A percentile compares a stretch with the other conserved stretches of the same genome.
Conservation (phyloP, 2,329 filamentous ascomycete genomes). For the Fulvia fulva region DNA sequence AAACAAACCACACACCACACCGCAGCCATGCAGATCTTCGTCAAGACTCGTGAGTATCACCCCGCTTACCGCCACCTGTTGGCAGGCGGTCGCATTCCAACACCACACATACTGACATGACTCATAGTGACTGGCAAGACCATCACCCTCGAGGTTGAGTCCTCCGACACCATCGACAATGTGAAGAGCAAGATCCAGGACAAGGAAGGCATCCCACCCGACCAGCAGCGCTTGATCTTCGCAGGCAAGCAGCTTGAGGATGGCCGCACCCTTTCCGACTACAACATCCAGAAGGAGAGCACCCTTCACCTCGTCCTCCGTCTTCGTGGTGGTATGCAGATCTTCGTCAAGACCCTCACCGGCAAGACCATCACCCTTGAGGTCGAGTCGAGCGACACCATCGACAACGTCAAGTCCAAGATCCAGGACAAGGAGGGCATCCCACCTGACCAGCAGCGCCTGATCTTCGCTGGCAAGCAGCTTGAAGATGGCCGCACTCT, state of each 20-base stretch:
- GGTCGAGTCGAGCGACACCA: conserved; percentile 97
- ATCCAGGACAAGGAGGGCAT: conserved; percentile 99
- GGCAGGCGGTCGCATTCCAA: conserved; percentile 5
- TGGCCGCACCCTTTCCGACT: conserved; percentile 82
- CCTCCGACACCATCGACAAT: conserved; percentile 87
- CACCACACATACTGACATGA: conserved; percentile 32
- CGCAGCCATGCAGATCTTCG: conserved; percentile 84
- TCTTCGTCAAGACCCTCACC: conserved; percentile 99
- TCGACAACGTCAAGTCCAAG: conserved; percentile 99
- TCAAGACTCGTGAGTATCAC: conserved; percentile 78
- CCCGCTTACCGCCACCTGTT: conserved; percentile 26
- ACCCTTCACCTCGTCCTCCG: conserved; percentile 63
- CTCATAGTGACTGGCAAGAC: conserved; percentile 61
- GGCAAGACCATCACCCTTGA: conserved; percentile 99
- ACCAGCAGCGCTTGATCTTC: conserved; percentile 94
- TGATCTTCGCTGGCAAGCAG: conserved; percentile 99
- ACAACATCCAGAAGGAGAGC: conserved; percentile 81
- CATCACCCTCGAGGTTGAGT: conserved; percentile 65
- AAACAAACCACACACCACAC: conserved; percentile 22
- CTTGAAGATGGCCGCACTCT: conserved; percentile 98
- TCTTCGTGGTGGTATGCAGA: conserved; percentile 66
- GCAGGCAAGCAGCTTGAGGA: conserved; percentile 96
- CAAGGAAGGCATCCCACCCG: conserved; percentile 93
- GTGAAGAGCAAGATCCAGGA: conserved; percentile 97
- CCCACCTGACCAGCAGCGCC: conserved; percentile 95